phyloP scores from a whole-genome alignment of 345 rosid genomes.

The Lepidium africanum region DNA sequence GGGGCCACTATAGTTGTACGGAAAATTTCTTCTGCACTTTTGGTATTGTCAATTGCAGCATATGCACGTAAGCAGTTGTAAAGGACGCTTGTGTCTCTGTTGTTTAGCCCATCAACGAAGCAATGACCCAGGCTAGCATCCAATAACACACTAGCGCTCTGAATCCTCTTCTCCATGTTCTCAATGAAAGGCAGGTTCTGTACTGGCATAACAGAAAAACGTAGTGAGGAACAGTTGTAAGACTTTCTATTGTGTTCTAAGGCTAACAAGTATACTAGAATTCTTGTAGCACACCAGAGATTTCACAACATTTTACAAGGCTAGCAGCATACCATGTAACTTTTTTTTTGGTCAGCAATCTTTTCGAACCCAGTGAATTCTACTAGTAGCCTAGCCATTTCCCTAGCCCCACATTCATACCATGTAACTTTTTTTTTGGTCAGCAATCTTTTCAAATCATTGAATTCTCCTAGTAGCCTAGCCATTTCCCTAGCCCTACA shows the following conservation, averaged over 20 bases:
- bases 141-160: constrained; percentile 68
- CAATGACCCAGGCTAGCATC: constrained; percentile 97
- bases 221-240: constrained; percentile 37
- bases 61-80: constrained; percentile 96
- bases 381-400: background rate
- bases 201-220: constrained; percentile 67
- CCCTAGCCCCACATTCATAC: background rate
- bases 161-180: constrained; percentile 97
- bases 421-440: background rate
- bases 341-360: background rate
- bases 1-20: constrained; percentile 75
- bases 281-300: background rate
- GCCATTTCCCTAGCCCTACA: background rate
- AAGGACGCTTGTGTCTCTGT: constrained; percentile 75
- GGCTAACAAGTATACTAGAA: background rate
- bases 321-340: background rate
- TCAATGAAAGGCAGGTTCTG: constrained; percentile 97
- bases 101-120: constrained; percentile 85
- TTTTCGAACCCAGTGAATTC: background rate
- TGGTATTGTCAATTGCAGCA: constrained; percentile 83
- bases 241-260: background rate
- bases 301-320: background rate
- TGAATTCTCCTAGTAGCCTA: background rate
- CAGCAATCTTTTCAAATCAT: background rate
- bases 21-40: constrained; percentile 79